These are phyloP conservation scores for Phytomonas serpens DNA, from an alignment of 208 protist genomes.

Conservation along the genomic window DNA sequence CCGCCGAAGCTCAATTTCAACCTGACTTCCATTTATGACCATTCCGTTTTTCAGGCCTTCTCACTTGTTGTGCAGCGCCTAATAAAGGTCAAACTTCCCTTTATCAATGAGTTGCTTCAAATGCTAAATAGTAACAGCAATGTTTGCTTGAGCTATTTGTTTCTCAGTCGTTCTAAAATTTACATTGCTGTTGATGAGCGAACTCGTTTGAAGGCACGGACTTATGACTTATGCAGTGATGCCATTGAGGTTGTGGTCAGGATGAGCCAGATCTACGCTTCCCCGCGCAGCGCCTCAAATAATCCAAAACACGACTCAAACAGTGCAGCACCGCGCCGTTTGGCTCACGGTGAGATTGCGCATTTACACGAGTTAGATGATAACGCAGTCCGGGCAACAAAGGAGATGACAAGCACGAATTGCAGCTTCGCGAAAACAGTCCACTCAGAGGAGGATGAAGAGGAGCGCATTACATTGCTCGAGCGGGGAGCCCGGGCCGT, in stretches of 20 bases:
- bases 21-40: constrained; percentile 87
- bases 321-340: not conserved
- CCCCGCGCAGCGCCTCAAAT: not conserved
- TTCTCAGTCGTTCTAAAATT: constrained; percentile 83
- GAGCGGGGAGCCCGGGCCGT: constrained; percentile 23
- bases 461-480: constrained; percentile 1
- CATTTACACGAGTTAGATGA: constrained; percentile 3
- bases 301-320: not conserved
- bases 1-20: constrained; percentile 80
- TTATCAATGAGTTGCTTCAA: constrained; percentile 78
- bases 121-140: constrained; percentile 88
- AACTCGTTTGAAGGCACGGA: constrained; percentile 65
- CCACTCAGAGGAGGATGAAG: not conserved
- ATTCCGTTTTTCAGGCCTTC: constrained; percentile 88
- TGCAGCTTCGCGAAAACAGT: not conserved
- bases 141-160: constrained; percentile 76
- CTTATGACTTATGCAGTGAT: constrained; percentile 85
- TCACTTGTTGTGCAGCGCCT: constrained; percentile 82
- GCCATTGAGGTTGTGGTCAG: constrained; percentile 77
- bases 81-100: constrained; percentile 65
- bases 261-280: constrained; percentile 61
- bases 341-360: not conserved
- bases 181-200: constrained; percentile 78
- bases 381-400: not conserved
- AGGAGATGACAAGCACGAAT: not conserved